phyloP scores from a whole-genome alignment of 225 moss, liverwort and hornwort species.

The Asterella californica region DNA sequence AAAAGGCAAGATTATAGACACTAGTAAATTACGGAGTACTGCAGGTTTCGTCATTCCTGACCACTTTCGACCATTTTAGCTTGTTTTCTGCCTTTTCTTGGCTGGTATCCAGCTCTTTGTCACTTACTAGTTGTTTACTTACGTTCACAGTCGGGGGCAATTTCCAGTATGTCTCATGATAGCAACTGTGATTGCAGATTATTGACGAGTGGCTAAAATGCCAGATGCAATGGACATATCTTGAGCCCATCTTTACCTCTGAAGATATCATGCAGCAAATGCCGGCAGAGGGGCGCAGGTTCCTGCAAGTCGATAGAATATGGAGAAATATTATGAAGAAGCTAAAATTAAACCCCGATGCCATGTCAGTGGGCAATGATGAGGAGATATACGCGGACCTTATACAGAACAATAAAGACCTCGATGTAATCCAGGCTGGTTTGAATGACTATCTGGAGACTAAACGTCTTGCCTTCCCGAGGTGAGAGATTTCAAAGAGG shows the following conservation, averaged over 20 bases:
- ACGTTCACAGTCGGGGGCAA: neutral
- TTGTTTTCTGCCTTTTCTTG: no score
- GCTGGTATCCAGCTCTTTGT: no score
- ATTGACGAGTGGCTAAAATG: constrained; percentile 70
- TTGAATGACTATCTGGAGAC: constrained; percentile 67
- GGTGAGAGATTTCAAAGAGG: constrained; percentile 17
- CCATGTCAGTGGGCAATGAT: constrained; percentile 55
- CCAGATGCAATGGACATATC: constrained; percentile 75
- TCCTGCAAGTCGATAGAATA: constrained; percentile 53
- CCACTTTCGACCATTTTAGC: no score
- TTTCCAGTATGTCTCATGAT: neutral
- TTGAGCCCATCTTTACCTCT: constrained; percentile 81
- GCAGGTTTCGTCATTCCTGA: neutral
- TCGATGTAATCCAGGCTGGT: constrained; percentile 60
- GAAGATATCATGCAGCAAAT: constrained; percentile 89
- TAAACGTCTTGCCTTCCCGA: constrained; percentile 56
- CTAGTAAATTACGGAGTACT: neutral
- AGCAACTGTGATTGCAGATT: constrained; percentile 33
- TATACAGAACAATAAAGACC: constrained; percentile 48
- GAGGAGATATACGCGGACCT: constrained; percentile 58
- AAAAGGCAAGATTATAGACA: constrained; percentile 41
- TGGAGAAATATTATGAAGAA: constrained; percentile 70
- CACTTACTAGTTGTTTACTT: neutral
- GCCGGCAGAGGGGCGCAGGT: constrained; percentile 61
- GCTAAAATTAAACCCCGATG: constrained; percentile 58